A percentile compares a stretch with the other conserved stretches of the same genome.
Conservation (phyloP, 345 rosid species). For the Populus davidiana region DNA sequence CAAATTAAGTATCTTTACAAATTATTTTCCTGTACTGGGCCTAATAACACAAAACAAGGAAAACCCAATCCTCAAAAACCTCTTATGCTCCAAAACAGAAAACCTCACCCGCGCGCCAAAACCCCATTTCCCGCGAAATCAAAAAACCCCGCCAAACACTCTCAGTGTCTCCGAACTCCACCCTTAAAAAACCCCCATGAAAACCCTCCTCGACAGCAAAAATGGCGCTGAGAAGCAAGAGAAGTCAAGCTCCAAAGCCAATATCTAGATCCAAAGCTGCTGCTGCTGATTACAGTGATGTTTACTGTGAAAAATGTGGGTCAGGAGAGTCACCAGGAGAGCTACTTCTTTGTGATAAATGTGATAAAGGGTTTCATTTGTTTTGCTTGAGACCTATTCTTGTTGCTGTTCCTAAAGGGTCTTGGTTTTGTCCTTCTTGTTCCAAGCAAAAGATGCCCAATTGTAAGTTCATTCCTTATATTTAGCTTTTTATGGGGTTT, state of each 20-base stretch:
- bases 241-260: slow-evolving; percentile 20
- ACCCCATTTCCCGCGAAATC: neutral
- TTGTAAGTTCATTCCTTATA: neutral
- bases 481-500: neutral
- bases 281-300: neutral
- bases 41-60: neutral
- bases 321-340: slow-evolving; percentile 22
- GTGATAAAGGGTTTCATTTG: slow-evolving; percentile 27
- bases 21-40: neutral
- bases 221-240: slow-evolving; percentile 21
- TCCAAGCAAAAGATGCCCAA: slow-evolving; percentile 12
- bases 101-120: neutral
- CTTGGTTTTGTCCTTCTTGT: slow-evolving; percentile 34
- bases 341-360: slow-evolving; percentile 26
- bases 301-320: slow-evolving; percentile 21
- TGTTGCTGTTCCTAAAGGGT: slow-evolving; percentile 24
- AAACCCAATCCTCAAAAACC: neutral
- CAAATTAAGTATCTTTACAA: no score
- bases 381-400: slow-evolving; percentile 30
- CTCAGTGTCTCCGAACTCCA: neutral
- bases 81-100: neutral
- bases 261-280: neutral
- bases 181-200: neutral
- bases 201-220: neutral
- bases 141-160: neutral